Base-by-base conservation (phyloP, 225 moss, liverwort and hornwort species). In the Polytrichum formosum region DNA sequence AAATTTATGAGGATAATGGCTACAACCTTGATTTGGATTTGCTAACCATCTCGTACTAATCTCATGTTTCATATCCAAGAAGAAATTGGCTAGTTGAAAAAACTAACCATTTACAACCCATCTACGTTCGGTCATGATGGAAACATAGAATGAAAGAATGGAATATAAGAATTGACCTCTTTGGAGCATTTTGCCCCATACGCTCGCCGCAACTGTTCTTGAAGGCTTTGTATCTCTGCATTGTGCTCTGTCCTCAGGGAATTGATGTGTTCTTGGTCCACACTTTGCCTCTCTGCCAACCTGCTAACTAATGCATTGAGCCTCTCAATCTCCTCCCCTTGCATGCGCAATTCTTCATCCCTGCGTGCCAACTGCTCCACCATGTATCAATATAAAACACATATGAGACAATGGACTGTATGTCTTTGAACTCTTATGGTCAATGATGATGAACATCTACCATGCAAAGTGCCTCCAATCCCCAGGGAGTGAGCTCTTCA, bases 261-360 rank as follows among this genome's bases (percentile, higher is more conserved):
- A 26, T 85, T 87, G 26, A 85, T 74, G 76, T 85, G 88, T 1
- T 92, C 71, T 23, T 88, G 84, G 53, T 83, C 84, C 67, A 66
- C 55, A 19, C 71, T 77, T 53, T 97, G 82, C 70, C 81, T 82
- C 20, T 86, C 84, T 30, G 81, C 80, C 67, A 90, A 67, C 72
- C 81, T 78, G 37, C 73, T 70, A 26, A 86, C 72, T 67, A 83
- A 79, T 18, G 79, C 70, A 65, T 86, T 82, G 56, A 97, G 67
- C 63, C 82, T 89, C 70, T 89, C 89, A 70, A 90, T 78, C 66
- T 97, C 92, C 70, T 91, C 87, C 46, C 71, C 77, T 72, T 87
- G 93, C 53, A 78, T 83, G 66, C 75, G 67, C 28, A 92, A 74
- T 66, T 92, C 88, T 35, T 93, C 83, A 73, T 93, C 93, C 74